Percentiles rank a stretch among this genome's conserved stretches.
Evolutionary conservation across 345 rosid species (phyloP).

Genomic region (Salix exigua): DNA sequence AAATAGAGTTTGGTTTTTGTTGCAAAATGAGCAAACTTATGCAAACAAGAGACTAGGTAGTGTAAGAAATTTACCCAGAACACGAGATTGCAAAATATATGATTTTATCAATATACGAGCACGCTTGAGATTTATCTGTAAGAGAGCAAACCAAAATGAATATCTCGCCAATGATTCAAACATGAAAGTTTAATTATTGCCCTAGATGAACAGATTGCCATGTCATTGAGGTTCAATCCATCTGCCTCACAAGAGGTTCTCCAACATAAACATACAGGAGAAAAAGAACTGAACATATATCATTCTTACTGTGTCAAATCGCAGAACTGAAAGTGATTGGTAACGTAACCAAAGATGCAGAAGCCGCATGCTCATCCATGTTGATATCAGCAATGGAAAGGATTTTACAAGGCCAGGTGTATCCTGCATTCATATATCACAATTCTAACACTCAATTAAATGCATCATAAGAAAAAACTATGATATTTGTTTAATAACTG

Average conservation of each 20-base stretch:
- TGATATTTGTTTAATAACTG: neutral
- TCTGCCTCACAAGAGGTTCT: neutral
- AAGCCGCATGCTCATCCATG: constrained; percentile 74
- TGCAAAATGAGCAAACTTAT: neutral
- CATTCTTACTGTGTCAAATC: constrained; percentile 57
- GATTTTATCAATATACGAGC: constrained; percentile 76
- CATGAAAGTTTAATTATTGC: neutral
- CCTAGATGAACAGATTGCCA: neutral
- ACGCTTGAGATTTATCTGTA: constrained; percentile 92
- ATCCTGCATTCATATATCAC: constrained; percentile 52
- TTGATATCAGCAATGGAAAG: constrained; percentile 56
- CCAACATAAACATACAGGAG: constrained; percentile 3
- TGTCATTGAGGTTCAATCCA: neutral
- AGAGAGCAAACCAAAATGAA: constrained; percentile 13
- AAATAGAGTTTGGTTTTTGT: neutral
- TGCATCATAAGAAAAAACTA: neutral
- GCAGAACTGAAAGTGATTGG: constrained; percentile 69
- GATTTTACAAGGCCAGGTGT: constrained; percentile 77
- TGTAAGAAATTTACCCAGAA: constrained; percentile 48
- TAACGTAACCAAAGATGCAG: constrained; percentile 89
- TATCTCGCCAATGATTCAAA: neutral
- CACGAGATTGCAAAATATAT: constrained; percentile 50
- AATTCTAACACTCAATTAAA: constrained; percentile 16
- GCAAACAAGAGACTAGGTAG: constrained; percentile 1
- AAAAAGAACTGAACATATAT: constrained; percentile 6